Base-by-base conservation (phyloP, 208 protist species). In the Leishmania braziliensis region DNA sequence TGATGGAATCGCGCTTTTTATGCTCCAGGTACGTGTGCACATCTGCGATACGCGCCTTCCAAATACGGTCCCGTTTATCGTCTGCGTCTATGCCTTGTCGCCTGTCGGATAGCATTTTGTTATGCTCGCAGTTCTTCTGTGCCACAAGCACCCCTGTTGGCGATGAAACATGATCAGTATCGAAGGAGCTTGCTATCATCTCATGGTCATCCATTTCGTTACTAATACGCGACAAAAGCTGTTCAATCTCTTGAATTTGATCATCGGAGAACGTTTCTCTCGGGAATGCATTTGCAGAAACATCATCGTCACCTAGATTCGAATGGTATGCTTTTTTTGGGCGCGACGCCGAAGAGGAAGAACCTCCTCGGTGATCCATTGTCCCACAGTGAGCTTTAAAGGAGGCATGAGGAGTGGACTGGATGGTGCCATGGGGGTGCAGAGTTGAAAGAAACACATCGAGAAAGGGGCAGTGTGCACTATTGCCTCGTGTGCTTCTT, bases 171-270 rank as follows among this genome's bases (percentile, higher is more conserved):
- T 54, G 18, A 29, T 39, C 71, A 54, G 5, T 14, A 48, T 60
- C n/a, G 5, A 43, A 43, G 51, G 6, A 18, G 23, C 16, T 62
- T 51, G 23, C 73, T 2, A 14, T 33, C 20, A 48, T 23, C 53
- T 65, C 26, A 43, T 18, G 36, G 23, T 76, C 77, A 2, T 75
- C 70, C 1, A 51, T 50, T 33, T n/a, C 20, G 26, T 33, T 62
- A 16, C 72, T 70, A 63, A 85, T 81, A 39, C 82, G 82, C 1
- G 48, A 36, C 51, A 85, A 53, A 2, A 85, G 77, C 16, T 71
- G 39, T 16, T 85, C 82, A 23, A 85, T 85, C 46, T 85, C 82
- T 50, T 68, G 26, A 43, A 85, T 73, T 79, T 85, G 82, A 14
- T 81, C 77, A 43, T 75, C 62, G 6, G 81, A 81, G 23, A 85